Evolutionary conservation across 345 rosid genomes (phyloP), one percentile per base, ranked within the genome.

Genomic region (Hibiscus trionum): DNA sequence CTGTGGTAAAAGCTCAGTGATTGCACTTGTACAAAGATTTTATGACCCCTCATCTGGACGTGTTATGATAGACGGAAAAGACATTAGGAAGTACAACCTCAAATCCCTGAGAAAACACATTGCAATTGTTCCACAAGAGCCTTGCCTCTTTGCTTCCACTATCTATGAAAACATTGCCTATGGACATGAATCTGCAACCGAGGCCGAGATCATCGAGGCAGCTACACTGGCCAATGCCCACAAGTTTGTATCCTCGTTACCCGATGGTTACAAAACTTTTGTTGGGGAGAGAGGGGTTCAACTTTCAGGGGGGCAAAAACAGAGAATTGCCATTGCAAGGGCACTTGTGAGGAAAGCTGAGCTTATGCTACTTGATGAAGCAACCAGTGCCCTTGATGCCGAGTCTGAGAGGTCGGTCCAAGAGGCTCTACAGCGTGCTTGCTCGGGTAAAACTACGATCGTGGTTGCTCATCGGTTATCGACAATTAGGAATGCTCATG

Each of bases 271-370:
- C 83, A 88, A 85, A 57, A 95, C 99, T 3, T 87, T 67, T 17
- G 99, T 90, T 0, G 99, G 99, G 15, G 97, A 92, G 82, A 81
- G 97, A 72, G 99, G 99, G 4, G 90, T 89, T 49, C 99, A 90
- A 66, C 87, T 95, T 35, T 95, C 99, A 0, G 98, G 99, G n/a
- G 97, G 99, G 15, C 97, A 95, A 77, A 95, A 92, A 82, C 99
- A 95, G 77, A 88, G 97, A 74, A 82, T 90, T 2, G 97, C 94
- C 4, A 83, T 90, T 35, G 97, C 97, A 1, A 84, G 97, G 49
- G 97, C 98, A 49, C 82, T 95, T 0, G 83, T 92, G 24, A 82
- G 97, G 73, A 92, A 92, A 76, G 93, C 98, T 1, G 97, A 87
- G 81, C 84, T 92, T 15, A 87, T 90, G 93, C 84, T 95, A 72